These are phyloP conservation scores for Neltuma alba DNA, from an alignment of 306 rosid species.

Conservation along the genomic window DNA sequence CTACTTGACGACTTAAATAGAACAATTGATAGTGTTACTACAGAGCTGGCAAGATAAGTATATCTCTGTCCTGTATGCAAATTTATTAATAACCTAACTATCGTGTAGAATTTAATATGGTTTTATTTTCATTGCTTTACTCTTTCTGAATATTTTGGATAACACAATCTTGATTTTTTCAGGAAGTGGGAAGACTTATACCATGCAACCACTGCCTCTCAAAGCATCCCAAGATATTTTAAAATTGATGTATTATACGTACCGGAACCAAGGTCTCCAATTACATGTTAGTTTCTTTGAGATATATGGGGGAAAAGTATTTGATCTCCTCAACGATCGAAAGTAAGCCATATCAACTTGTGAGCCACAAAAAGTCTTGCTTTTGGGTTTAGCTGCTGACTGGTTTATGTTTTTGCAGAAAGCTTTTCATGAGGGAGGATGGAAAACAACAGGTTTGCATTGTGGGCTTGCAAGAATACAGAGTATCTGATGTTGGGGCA, in stretches of 20 bases:
- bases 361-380: conserved; percentile 21
- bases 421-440: conserved; percentile 89
- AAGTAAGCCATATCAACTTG: conserved; percentile 54
- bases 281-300: conserved; percentile 79
- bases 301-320: conserved; percentile 86
- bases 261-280: conserved; percentile 76
- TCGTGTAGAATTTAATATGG: background rate
- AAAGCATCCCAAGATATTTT: conserved; percentile 81
- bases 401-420: conserved; percentile 54
- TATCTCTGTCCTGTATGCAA: background rate
- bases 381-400: conserved; percentile 32
- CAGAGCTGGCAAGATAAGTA: conserved; percentile 1
- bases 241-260: conserved; percentile 60
- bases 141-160: conserved; percentile 16
- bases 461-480: conserved; percentile 84
- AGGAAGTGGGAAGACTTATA: conserved; percentile 89
- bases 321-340: conserved; percentile 85
- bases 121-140: conserved; percentile 16
- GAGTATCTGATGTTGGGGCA: conserved; percentile 67
- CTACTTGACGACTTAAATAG: background rate
- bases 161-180: conserved; percentile 31
- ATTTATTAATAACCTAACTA: background rate
- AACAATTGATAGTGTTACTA: background rate
- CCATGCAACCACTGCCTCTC: conserved; percentile 90
- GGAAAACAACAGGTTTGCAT: conserved; percentile 92